Evolutionary conservation across 768 basidiomycete species (phyloP), one percentile per base, ranked within the genome.

Genomic region (Pleurotus platypus): DNA sequence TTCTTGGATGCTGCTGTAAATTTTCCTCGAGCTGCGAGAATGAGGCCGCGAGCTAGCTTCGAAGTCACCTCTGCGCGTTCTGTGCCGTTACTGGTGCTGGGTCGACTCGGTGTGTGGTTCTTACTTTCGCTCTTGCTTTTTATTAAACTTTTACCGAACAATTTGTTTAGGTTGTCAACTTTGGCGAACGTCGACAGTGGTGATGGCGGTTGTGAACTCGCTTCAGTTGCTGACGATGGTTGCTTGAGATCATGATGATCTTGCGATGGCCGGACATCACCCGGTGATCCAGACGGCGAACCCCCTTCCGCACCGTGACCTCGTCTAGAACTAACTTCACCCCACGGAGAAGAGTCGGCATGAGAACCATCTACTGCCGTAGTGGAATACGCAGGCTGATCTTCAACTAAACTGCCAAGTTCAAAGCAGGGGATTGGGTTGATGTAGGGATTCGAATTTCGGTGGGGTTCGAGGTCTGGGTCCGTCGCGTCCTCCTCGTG

Each of bases 381-480:
- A 48, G 56, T 55, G 40, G 56, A 30, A 22, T 22, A 58, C 49
- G 51, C 42, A 57, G 57, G 24, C 58, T 58, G 38, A 16, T 55
- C 55, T 47, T 53, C 39, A 66, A 58, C 49, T 71, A 11, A 16
- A 13, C 35, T 18, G 15, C 22, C 55, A n/a, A 69, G 69, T 15
- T 68, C 67, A 55, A 73, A 60, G 7, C 65, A 64, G 13, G 79
- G 79, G 18, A 75, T 71, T 6, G 74, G 75, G 62, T 80, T 79
- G 64, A 80, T 77, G 62, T 74, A 79, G 38, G 79, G 78, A 57
- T 80, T 78, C 27, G 69, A 61, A 40, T 57, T 56, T 26, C 60
- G 58, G 9, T 59, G 55, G 18, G 65, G 51, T 20, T 54, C 51
- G 24, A 42, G 51, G 51, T 42, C 51, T 42, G n/a, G 20, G 22